A percentile compares a stretch with the other conserved stretches of the same genome.
Conservation (phyloP, 257 asterid genomes). For the Capsicum chinense region DNA sequence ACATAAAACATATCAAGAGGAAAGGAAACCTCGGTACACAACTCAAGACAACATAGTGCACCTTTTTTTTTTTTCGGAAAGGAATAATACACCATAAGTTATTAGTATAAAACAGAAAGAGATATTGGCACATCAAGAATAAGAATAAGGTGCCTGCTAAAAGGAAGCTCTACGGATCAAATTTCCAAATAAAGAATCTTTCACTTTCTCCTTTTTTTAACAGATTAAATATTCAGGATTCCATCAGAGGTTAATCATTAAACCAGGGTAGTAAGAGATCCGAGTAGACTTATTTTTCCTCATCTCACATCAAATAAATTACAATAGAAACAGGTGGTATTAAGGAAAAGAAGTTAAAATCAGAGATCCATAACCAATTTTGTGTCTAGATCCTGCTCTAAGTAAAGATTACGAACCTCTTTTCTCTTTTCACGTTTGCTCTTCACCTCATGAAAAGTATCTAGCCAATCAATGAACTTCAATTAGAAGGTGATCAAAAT, state of each 20-base stretch:
- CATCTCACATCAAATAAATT: neutral
- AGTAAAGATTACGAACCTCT: slow-evolving; percentile 63
- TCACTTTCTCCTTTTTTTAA: neutral
- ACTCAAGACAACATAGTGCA: neutral
- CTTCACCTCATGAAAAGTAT: slow-evolving; percentile 85
- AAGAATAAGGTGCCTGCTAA: neutral
- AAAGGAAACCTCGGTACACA: neutral
- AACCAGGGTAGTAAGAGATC: neutral
- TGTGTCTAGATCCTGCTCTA: slow-evolving; percentile 12
- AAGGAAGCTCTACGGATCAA: neutral
- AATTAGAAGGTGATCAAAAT: slow-evolving; percentile 40
- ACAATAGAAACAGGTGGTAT: neutral
- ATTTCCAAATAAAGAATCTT: neutral
- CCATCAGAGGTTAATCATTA: slow-evolving; percentile 9
- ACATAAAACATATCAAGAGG: slow-evolving; percentile 21
- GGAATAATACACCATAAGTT: neutral
- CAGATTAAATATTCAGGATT: neutral
- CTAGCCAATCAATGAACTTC: slow-evolving; percentile 49
- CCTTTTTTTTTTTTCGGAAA: neutral
- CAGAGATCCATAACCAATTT: slow-evolving; percentile 27
- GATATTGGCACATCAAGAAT: neutral
- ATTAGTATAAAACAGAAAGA: slow-evolving; percentile 3
- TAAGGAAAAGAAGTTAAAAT: slow-evolving; percentile 1
- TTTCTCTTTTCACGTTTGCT: slow-evolving; percentile 94
- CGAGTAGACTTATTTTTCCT: neutral